Conservation (phyloP, 75 land plant genomes). For the Sequoia sempervirens region DNA sequence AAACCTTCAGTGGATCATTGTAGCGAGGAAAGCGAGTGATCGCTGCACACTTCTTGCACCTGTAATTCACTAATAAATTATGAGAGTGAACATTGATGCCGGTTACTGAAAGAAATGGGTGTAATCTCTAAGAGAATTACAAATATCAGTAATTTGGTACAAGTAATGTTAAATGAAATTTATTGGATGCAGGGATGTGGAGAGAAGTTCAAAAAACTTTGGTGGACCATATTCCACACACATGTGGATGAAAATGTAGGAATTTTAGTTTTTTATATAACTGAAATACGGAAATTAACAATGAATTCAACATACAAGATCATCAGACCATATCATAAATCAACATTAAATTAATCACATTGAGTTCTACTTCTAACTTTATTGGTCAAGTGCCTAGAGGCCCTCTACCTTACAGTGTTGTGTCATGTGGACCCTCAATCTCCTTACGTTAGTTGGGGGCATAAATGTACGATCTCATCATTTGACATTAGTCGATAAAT, state of each 20-base stretch:
- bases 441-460: background rate
- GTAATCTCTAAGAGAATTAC: background rate
- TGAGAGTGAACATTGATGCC: background rate
- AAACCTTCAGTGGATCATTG: constrained; percentile 91
- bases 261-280: too few relatives aligned
- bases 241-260: background rate
- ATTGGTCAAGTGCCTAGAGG: background rate
- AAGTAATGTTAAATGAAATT: background rate
- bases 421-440: too few relatives aligned
- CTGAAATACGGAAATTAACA: background rate
- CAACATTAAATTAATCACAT: background rate
- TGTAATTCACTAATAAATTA: constrained; percentile 12
- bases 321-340: background rate
- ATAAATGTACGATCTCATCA: background rate
- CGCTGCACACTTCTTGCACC: constrained; percentile 59
- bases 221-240: background rate
- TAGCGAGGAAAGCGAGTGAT: constrained; percentile 93
- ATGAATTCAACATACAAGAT: too few relatives aligned
- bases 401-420: too few relatives aligned
- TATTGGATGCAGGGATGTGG: background rate
- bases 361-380: background rate
- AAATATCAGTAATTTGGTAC: background rate
- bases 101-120: background rate
- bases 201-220: too few relatives aligned
- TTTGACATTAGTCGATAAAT: background rate